These are phyloP conservation scores for Fusarium paranaense DNA, from an alignment of 2,329 filamentous ascomycete species.

Conservation along the genomic window DNA sequence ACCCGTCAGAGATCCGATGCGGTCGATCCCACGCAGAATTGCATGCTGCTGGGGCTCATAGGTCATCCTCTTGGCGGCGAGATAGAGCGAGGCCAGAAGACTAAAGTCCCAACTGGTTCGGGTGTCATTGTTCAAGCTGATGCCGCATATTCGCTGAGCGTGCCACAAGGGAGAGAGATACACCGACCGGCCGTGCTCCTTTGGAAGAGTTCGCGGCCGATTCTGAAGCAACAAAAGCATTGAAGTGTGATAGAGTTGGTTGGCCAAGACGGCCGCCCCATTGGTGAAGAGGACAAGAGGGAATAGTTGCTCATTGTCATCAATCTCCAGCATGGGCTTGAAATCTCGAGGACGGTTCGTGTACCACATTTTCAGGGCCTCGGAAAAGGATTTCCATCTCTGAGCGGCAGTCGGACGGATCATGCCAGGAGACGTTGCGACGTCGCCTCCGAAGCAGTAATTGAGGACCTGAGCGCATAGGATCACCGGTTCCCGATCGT, in stretches of 20 bases:
- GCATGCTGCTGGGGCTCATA: conserved; percentile 60
- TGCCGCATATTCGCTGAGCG: conserved; percentile 61
- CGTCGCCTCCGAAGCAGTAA: conserved; percentile 41
- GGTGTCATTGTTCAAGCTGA: conserved; percentile 59
- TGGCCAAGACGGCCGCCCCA: conserved; percentile 59
- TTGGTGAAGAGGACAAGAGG: conserved; percentile 53
- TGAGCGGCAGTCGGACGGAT: conserved; percentile 36
- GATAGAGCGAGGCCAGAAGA: conserved; percentile 58
- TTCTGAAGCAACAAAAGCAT: conserved; percentile 64
- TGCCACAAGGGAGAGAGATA: conserved; percentile 61
- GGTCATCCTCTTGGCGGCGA: conserved; percentile 60
- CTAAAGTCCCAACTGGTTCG: conserved; percentile 60
- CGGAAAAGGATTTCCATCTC: conserved; percentile 47
- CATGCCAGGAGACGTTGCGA: conserved; percentile 16
- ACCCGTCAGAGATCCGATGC: conserved; percentile 54
- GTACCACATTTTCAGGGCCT: conserved; percentile 50
- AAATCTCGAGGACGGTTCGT: conserved; percentile 47
- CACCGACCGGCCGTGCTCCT: conserved; percentile 46
- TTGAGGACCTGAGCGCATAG: conserved; percentile 51
- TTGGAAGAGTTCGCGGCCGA: conserved; percentile 58
- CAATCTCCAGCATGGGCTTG: conserved; percentile 50
- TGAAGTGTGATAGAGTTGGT: conserved; percentile 68
- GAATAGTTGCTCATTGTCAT: conserved; percentile 47
- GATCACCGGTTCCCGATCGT: conserved; percentile 44
- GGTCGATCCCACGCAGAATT: conserved; percentile 54